Conservation (phyloP, 1,139 yeast genomes). For the Blastobotrys indianensis region DNA sequence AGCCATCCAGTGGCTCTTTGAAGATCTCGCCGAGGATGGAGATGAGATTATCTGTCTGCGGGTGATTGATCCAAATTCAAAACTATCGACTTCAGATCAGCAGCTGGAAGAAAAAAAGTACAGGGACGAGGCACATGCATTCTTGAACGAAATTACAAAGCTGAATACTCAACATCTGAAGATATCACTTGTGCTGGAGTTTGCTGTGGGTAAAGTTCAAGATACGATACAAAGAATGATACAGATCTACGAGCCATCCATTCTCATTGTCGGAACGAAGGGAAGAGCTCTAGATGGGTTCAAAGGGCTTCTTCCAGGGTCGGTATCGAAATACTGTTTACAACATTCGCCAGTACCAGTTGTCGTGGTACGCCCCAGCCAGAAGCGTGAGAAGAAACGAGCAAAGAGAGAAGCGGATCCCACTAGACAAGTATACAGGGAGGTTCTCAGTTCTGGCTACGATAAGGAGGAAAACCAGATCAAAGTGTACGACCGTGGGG, state of each 20-base stretch:
- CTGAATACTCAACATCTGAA: conserved; percentile 26
- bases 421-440: conserved; percentile 19
- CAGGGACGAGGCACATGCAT: conserved; percentile 35
- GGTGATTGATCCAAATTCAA: conserved; percentile 44
- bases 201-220: conserved; percentile 57
- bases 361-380: conserved; percentile 56
- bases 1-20: conserved; percentile 63
- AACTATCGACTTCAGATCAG: conserved; percentile 20
- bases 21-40: conserved; percentile 56
- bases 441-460: conserved; percentile 13
- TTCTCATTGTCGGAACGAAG: conserved; percentile 60
- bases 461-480: not conserved
- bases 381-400: conserved; percentile 35
- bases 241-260: conserved; percentile 56
- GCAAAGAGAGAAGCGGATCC: conserved; percentile 35
- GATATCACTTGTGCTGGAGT: conserved; percentile 50
- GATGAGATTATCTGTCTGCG: conserved; percentile 59
- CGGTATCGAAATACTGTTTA: conserved; percentile 53
- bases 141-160: conserved; percentile 41
- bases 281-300: conserved; percentile 42
- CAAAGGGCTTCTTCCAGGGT: conserved; percentile 42
- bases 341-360: conserved; percentile 67
- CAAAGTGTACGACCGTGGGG: conserved; percentile 7
- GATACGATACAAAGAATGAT: conserved; percentile 48
- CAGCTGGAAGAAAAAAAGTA: conserved; percentile 33